Conservation (phyloP, 2,329 filamentous ascomycete genomes). For the Claviceps purpurea region DNA sequence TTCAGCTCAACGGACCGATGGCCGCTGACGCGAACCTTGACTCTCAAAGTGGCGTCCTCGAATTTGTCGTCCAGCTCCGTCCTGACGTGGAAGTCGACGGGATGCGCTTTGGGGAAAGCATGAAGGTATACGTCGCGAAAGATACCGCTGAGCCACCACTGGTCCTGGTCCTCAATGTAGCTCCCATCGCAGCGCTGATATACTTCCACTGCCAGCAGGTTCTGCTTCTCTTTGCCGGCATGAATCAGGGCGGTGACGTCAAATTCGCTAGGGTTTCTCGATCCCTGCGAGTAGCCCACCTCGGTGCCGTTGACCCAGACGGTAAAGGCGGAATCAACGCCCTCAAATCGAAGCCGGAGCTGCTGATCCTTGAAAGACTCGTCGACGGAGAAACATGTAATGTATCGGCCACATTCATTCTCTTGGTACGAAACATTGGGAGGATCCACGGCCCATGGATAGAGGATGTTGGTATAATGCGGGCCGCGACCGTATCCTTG, state of each 20-base stretch:
- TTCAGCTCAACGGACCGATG: slow-evolving; percentile 17
- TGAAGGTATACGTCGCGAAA: slow-evolving; percentile 57
- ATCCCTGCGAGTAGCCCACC: slow-evolving; percentile 60
- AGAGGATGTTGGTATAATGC: slow-evolving; percentile 58
- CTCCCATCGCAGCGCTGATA: slow-evolving; percentile 62
- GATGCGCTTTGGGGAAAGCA: slow-evolving; percentile 40
- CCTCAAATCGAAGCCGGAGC: slow-evolving; percentile 58
- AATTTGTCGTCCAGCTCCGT: slow-evolving; percentile 43
- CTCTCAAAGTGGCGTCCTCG: slow-evolving; percentile 34
- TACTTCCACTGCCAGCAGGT: slow-evolving; percentile 50
- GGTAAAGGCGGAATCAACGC: slow-evolving; percentile 60
- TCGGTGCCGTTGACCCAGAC: slow-evolving; percentile 55
- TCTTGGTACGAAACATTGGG: slow-evolving; percentile 52
- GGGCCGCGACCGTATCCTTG: slow-evolving; percentile 50
- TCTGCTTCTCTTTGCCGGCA: slow-evolving; percentile 36
- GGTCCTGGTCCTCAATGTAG: slow-evolving; percentile 59
- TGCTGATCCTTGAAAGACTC: slow-evolving; percentile 35
- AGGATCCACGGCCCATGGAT: slow-evolving; percentile 53
- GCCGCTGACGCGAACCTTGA: slow-evolving; percentile 31
- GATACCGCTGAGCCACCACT: slow-evolving; percentile 56
- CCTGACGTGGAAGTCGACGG: slow-evolving; percentile 43
- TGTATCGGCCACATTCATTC: slow-evolving; percentile 51
- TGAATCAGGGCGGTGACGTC: slow-evolving; percentile 46
- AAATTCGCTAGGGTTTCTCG: slow-evolving; percentile 60
- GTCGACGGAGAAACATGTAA: slow-evolving; percentile 40